Conservation (phyloP, 305 asterid species). For the Fraxinus velutina region DNA sequence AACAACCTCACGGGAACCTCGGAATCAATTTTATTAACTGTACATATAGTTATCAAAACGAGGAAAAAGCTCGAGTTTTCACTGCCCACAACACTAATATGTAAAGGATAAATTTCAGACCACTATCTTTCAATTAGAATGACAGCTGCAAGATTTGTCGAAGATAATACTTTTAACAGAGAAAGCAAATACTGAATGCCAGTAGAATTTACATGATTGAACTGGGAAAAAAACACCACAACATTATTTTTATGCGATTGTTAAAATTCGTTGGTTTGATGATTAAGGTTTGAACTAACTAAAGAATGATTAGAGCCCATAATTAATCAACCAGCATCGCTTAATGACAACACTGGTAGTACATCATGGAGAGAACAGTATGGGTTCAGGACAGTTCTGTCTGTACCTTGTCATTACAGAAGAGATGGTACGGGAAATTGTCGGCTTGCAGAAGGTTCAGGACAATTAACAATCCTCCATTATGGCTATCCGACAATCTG, state of each 20-base stretch:
- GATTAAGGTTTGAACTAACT: slow-evolving; percentile 23
- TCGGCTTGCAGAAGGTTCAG: not conserved
- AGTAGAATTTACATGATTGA: slow-evolving; percentile 12
- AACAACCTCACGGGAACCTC: not conserved
- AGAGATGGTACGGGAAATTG: not conserved
- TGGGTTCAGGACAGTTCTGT: not conserved
- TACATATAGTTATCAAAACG: not conserved
- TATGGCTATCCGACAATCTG: not conserved
- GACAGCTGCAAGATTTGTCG: slow-evolving; percentile 1
- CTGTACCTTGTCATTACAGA: not conserved
- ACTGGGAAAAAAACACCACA: slow-evolving; percentile 5
- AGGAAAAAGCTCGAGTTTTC: not conserved
- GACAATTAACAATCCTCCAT: not conserved
- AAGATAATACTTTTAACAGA: not conserved
- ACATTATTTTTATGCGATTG: not conserved
- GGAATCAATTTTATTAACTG: not conserved
- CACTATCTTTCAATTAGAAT: not conserved
- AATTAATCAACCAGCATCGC: slow-evolving; percentile 12
- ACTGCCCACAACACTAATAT: not conserved
- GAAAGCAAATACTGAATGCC: slow-evolving; percentile 17
- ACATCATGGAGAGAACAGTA: slow-evolving; percentile 9
- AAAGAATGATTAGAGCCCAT: slow-evolving; percentile 16
- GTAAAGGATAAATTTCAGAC: not conserved
- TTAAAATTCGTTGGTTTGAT: not conserved
- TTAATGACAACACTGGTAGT: not conserved